A percentile compares a stretch with the other conserved stretches of the same genome.
Conservation (phyloP, 352 stramenopile species). For the Phytophthora cactorum region DNA sequence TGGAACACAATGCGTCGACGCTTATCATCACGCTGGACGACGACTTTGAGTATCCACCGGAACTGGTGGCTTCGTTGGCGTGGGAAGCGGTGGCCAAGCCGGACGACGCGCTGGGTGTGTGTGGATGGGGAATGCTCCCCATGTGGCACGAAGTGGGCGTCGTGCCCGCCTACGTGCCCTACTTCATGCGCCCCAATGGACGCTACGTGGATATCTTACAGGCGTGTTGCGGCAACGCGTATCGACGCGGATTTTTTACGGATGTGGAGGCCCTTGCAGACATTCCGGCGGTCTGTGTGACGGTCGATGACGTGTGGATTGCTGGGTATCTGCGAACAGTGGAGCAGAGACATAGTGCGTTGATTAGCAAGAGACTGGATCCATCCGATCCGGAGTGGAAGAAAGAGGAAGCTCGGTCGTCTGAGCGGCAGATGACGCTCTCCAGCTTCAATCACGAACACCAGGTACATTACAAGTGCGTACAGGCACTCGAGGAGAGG, state of each 20-base stretch:
- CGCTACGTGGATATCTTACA: constrained; percentile 83
- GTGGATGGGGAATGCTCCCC: constrained; percentile 81
- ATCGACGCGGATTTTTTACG: constrained; percentile 77
- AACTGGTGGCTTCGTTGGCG: constrained; percentile 65
- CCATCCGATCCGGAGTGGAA: constrained; percentile 75
- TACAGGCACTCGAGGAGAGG: constrained; percentile 71
- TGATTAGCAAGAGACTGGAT: constrained; percentile 85
- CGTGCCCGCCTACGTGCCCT: constrained; percentile 82
- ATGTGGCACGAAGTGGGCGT: constrained; percentile 78
- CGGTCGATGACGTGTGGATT: constrained; percentile 87
- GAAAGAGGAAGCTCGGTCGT: constrained; percentile 52
- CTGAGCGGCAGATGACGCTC: constrained; percentile 64
- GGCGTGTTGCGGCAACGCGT: constrained; percentile 74
- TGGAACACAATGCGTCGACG: constrained; percentile 64
- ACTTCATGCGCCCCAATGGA: constrained; percentile 77
- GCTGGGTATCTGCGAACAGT: constrained; percentile 75
- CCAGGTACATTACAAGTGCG: constrained; percentile 85
- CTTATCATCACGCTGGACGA: constrained; percentile 86
- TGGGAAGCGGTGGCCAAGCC: constrained; percentile 71
- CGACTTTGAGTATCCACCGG: constrained; percentile 80
- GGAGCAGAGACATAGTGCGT: constrained; percentile 58
- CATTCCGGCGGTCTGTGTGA: constrained; percentile 76
- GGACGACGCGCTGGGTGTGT: constrained; percentile 72
- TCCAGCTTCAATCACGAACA: constrained; percentile 86
- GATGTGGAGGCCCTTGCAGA: constrained; percentile 73